A percentile compares a stretch with the other conserved stretches of the same genome.
These are phyloP conservation scores for Knoxia roxburghii DNA, from an alignment of 257 asterid genomes.

Conservation along the genomic window DNA sequence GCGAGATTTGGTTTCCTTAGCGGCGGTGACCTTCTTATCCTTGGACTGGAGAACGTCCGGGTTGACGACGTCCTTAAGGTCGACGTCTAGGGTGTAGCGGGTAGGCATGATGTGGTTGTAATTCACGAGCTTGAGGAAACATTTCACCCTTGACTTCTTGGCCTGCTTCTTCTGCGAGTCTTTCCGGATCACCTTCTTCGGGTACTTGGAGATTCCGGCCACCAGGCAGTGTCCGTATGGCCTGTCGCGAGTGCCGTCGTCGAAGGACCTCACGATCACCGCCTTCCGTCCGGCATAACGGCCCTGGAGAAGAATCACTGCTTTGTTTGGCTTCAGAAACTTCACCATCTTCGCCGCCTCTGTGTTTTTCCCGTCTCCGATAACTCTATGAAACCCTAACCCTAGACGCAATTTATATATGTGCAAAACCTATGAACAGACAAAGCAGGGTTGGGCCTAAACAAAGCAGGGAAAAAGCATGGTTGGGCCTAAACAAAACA, in stretches of 20 bases:
- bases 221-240: conserved; percentile 35
- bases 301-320: conserved; percentile 28
- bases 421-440: no score
- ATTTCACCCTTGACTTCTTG: conserved; percentile 33
- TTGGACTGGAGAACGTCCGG: conserved; percentile 23
- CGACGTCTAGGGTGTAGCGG: no score
- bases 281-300: conserved; percentile 34
- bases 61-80: no score
- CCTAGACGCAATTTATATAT: no score
- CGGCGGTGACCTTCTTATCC: conserved; percentile 27
- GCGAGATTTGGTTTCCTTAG: conserved; percentile 24
- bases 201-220: no score
- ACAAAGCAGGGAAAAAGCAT: no score
- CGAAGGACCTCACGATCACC: conserved; percentile 28
- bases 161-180: conserved; percentile 39
- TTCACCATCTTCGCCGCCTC: conserved; percentile 27
- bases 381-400: background rate
- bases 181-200: conserved; percentile 29
- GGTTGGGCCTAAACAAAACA: no score
- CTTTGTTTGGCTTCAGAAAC: no score
- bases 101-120: no score
- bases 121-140: no score
- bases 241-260: conserved; percentile 35
- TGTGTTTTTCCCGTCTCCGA: no score
- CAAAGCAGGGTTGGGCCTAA: no score